Evolutionary conservation across 2,329 filamentous ascomycete genomes (phyloP), one percentile per base, ranked within the genome.

Genomic region (Parastagonospora avenae): DNA sequence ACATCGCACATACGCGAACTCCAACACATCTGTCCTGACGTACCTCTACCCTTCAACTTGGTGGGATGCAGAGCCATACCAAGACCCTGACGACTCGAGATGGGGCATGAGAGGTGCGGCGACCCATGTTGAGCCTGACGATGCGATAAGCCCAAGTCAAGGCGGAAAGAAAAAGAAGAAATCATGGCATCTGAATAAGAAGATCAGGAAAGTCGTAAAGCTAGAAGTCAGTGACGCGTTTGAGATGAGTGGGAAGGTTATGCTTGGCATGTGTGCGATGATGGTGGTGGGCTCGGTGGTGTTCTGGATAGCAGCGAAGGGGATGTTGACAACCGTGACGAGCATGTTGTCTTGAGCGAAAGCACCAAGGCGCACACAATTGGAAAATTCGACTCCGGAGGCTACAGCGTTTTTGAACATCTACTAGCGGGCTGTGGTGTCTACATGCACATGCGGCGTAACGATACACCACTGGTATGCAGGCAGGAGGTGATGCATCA

Each of bases 221-320:
- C 76, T 86, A 77, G 84, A 89, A 67, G 78, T 85, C 12, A 78
- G 77, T 2, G 85, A 89, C 63, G 86, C 86, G 2, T 85, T 89
- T 56, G 80, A 82, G 66, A 76, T 88, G 67, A 79, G 84, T 19
- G 73, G 76, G 9, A 74, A 74, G 15, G 79, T 89, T n/a, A 72
- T 87, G 19, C 64, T 80, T 4, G 75, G 71, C 2, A 65, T 89
- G 62, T 74, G 74, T 8, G 63, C 78, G 4, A 59, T 63, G 27
- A 11, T 66, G 41, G 28, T 60, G 19, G 9, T 67, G 8, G 39
- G 39, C 11, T 43, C 52, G 10, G 39, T 55, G n/a, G 63, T 52
- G 10, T 30, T 62, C 19, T 64, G 59, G 54, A 49, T 63, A 42
- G 53, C 47, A 3, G n/a, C 61, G 37, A 56, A 50, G 44, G 70